These are phyloP conservation scores for Leccinum angustisporum DNA, from an alignment of 1,284 basidiomycete species.

Conservation along the genomic window DNA sequence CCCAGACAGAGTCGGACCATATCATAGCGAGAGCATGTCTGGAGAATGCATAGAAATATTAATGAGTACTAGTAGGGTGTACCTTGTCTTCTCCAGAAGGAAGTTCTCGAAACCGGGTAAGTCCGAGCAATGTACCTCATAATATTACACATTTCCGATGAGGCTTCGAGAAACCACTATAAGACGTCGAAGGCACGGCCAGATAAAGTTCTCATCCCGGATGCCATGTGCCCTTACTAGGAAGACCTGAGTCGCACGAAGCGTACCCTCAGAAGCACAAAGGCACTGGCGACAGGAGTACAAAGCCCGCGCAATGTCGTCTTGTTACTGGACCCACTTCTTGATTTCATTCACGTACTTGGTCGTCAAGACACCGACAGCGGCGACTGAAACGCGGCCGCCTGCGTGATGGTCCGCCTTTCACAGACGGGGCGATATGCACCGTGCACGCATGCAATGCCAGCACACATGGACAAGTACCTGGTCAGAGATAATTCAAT, in stretches of 20 bases:
- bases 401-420: background rate
- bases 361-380: constrained; percentile 10
- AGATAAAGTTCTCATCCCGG: constrained; percentile 2
- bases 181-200: background rate
- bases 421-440: background rate
- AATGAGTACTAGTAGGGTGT: background rate
- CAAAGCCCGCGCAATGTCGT: background rate
- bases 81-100: background rate
- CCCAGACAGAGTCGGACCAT: background rate
- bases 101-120: background rate
- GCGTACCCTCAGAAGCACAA: background rate
- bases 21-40: background rate
- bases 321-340: constrained; percentile 3
- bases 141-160: too few species aligned
- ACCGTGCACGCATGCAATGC: background rate
- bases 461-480: background rate
- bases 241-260: background rate
- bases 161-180: background rate
- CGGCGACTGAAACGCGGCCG: background rate
- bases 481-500: background rate
- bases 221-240: background rate
- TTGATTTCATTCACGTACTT: constrained; percentile 6
- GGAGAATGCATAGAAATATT: background rate
- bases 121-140: too few species aligned
- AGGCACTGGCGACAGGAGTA: background rate